Base-by-base conservation (phyloP, 169 alveolate genomes). In the Eimeria praecox region DNA sequence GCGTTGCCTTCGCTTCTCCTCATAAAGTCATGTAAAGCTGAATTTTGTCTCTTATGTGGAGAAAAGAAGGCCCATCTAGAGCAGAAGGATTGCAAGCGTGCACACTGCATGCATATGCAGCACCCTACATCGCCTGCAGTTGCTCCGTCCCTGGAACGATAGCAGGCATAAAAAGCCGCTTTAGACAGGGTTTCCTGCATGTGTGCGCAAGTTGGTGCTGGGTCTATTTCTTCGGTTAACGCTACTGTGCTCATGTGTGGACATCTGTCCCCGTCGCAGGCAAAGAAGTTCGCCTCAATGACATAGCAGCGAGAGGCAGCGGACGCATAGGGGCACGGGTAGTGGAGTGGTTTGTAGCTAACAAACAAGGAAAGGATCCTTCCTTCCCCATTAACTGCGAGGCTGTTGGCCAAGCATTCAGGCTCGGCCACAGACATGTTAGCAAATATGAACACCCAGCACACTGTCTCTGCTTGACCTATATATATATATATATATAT, bases 321-420 rank as follows among this genome's bases (percentile, higher is more conserved):
- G 87, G 87, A 24, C 77, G 78, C 9, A 35, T 59, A 2, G 56
- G 73, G 24, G 80, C 95, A 18, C 59, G 85, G 20, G 95, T 92
- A 22, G 91, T 78, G 73, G 95, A 92, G 85, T 92, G 95, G 95
- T 92, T 92, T 62, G 75, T 38, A 49, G 87, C 95, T 1, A 6
- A 35, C 54, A 54, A 30, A 92, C 92, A 62, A 2, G 95, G 95
- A 59, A 92, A 92, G 30, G 91, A 92, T 27, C 92, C 92, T 1
- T 12, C 91, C 18, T 92, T 92, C 56, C 71, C 95, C 24, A 16
- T 69, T 5, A 33, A 18, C 27, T 86, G 88, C 59, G 92, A 56
- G 38, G 40, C 71, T 38, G 87, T 86, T 6, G 95, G 95, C 3
- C 86, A 16, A 3, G 73, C 92, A 1, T 54, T 56, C 44, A 9